A percentile compares a stretch with the other conserved stretches of the same genome.
Evolutionary conservation across 805 yeast genomes (phyloP).

Genomic region (Cyberlindnera subsufficiens): DNA sequence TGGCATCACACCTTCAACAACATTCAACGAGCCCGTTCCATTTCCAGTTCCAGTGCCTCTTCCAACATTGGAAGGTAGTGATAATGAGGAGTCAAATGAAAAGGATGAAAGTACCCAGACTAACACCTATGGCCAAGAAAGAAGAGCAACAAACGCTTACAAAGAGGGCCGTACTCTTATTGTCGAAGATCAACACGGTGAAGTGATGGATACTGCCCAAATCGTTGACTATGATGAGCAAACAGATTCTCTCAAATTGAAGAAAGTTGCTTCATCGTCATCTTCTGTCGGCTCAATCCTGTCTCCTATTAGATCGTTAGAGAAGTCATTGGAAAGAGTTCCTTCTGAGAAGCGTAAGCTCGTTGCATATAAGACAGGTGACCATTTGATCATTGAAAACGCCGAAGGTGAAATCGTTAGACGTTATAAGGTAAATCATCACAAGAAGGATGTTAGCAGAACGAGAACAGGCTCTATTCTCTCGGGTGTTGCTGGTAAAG

Average conservation of each 20-base stretch:
- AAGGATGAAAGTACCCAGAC: constrained; percentile 7
- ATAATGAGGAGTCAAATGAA: constrained; percentile 5
- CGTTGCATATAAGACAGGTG: constrained; percentile 76
- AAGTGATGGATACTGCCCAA: constrained; percentile 55
- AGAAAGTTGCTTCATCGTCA: constrained; percentile 9
- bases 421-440: constrained; percentile 69
- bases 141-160: constrained; percentile 39
- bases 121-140: constrained; percentile 19
- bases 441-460: constrained; percentile 21
- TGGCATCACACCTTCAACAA: constrained; percentile 22
- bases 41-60: constrained; percentile 5
- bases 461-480: constrained; percentile 33
- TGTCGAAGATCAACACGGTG: constrained; percentile 83
- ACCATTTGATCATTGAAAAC: constrained; percentile 77
- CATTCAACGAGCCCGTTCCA: constrained; percentile 8
- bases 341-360: constrained; percentile 19
- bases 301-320: constrained; percentile 11
- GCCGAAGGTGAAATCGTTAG: constrained; percentile 89
- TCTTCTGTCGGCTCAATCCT: constrained; percentile 17
- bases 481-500: constrained; percentile 26
- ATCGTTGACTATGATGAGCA: constrained; percentile 26
- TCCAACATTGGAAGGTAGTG: constrained; percentile 2
- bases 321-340: not conserved
- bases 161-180: constrained; percentile 67
- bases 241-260: constrained; percentile 1